These are phyloP conservation scores for Schrenkiella parvula DNA, from an alignment of 345 rosid species.

Conservation along the genomic window DNA sequence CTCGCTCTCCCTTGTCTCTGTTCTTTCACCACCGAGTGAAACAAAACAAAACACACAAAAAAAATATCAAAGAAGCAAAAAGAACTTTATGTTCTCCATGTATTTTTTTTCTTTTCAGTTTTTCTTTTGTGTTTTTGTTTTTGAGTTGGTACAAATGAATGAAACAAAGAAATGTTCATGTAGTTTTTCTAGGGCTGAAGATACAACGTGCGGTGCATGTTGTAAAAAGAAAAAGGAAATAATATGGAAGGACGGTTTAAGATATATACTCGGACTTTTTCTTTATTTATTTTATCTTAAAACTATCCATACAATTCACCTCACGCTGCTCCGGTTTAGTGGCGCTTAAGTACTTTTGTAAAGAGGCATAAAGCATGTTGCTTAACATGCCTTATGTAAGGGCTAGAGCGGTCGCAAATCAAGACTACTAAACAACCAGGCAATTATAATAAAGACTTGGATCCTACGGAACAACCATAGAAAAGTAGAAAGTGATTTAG, in stretches of 20 bases:
- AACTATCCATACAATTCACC: background rate
- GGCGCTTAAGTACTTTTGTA: background rate
- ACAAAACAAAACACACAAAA: background rate
- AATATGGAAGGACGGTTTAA: constrained; percentile 24
- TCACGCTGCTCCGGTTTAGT: background rate
- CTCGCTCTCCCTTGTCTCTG: constrained; percentile 10
- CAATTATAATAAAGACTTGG: background rate
- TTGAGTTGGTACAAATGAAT: constrained; percentile 18
- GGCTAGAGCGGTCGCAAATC: background rate
- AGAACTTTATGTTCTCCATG: background rate
- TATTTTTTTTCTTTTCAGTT: background rate
- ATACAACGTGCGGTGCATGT: constrained; percentile 36
- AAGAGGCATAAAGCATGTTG: background rate
- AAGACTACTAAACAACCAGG: background rate
- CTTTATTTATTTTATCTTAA: background rate
- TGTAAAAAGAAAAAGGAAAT: background rate
- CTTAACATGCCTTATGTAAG: background rate
- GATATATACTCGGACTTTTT: background rate
- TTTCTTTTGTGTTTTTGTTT: background rate
- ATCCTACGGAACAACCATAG: background rate
- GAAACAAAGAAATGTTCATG: constrained; percentile 16
- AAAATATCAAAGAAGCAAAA: background rate
- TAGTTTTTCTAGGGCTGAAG: constrained; percentile 26
- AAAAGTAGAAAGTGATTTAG: too few species aligned
- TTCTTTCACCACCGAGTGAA: constrained; percentile 24